phyloP scores from a whole-genome alignment of 1,284 basidiomycete species.

The Inonotus hispidus region DNA sequence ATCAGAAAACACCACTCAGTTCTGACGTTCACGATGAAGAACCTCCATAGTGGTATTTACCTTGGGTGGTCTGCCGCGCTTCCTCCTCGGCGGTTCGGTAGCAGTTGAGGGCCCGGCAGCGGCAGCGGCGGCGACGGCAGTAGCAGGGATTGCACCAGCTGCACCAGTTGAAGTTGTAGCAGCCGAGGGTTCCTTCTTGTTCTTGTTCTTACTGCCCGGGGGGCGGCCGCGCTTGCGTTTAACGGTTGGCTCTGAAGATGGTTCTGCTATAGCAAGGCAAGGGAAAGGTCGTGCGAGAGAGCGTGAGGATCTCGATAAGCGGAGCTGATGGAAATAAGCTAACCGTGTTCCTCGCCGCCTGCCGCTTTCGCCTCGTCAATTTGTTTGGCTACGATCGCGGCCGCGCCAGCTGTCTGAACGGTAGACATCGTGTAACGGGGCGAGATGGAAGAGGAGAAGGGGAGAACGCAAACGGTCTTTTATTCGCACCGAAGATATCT shows the following conservation, averaged over 20 bases:
- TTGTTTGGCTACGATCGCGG: slow-evolving; percentile 33
- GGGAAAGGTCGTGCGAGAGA: slow-evolving; percentile 21
- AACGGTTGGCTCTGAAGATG: slow-evolving; percentile 27
- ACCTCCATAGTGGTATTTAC: slow-evolving; percentile 31
- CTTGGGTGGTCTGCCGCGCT: slow-evolving; percentile 73
- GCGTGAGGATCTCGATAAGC: slow-evolving; percentile 23
- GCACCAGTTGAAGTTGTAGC: neutral
- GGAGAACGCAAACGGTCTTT: slow-evolving; percentile 27
- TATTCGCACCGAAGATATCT: slow-evolving; percentile 7
- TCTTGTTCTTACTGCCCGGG: slow-evolving; percentile 81
- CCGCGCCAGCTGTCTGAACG: slow-evolving; percentile 36
- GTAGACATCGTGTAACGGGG: slow-evolving; percentile 33
- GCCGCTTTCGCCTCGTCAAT: slow-evolving; percentile 32
- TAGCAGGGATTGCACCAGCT: slow-evolving; percentile 17
- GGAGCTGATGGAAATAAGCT: slow-evolving; percentile 24
- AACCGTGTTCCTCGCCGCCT: slow-evolving; percentile 35
- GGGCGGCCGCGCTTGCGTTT: slow-evolving; percentile 77
- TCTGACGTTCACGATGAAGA: neutral
- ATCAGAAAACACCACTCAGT: slow-evolving; percentile 32
- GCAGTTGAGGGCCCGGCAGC: slow-evolving; percentile 34
- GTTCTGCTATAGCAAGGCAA: slow-evolving; percentile 14
- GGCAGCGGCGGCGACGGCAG: slow-evolving; percentile 33
- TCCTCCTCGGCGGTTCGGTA: slow-evolving; percentile 42
- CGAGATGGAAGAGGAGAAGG: slow-evolving; percentile 22
- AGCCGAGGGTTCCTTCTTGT: slow-evolving; percentile 28